Conservation (phyloP, 2,329 filamentous ascomycete species). For the Ophiocordyceps camponoti-floridani region DNA sequence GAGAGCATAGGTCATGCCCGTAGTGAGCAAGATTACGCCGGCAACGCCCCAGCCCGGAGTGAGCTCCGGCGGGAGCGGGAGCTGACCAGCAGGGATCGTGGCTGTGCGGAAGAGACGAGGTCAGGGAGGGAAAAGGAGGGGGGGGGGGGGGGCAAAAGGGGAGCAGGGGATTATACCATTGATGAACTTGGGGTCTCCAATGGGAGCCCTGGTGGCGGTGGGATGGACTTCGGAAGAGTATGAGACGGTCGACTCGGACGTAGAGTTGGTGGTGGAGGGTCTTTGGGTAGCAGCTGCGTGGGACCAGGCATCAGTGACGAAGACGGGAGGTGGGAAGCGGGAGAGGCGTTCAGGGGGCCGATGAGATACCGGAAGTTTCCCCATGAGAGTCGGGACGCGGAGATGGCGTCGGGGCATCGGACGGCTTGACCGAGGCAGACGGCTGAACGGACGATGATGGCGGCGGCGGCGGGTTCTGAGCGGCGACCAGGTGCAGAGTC, state of each 20-base stretch:
- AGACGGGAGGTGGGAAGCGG: background rate
- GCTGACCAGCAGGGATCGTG: conserved; percentile 27
- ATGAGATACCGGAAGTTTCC: background rate
- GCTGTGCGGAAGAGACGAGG: conserved; percentile 12
- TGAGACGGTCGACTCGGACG: background rate
- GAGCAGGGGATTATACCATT: conserved; percentile 12
- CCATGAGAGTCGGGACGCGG: background rate
- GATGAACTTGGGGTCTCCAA: conserved; percentile 11
- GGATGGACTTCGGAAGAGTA: conserved; percentile 1
- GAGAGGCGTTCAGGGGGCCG: background rate
- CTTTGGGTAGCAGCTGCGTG: background rate
- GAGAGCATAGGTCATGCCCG: conserved; percentile 53
- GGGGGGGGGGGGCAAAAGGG: background rate
- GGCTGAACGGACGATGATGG: background rate
- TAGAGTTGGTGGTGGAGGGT: background rate
- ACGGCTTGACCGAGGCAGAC: too few relatives aligned
- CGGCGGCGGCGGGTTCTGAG: conserved; percentile 11
- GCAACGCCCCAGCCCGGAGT: conserved; percentile 70
- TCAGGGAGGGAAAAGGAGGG: conserved; percentile 3
- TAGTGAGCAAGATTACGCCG: conserved; percentile 56
- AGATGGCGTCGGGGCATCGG: background rate
- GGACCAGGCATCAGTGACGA: background rate
- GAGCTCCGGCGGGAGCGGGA: conserved; percentile 57
- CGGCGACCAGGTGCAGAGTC: conserved; percentile 17
- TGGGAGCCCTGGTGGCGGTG: conserved; percentile 4